phyloP scores from a whole-genome alignment of 2,329 filamentous ascomycete species.

The Aspergillus sp. region DNA sequence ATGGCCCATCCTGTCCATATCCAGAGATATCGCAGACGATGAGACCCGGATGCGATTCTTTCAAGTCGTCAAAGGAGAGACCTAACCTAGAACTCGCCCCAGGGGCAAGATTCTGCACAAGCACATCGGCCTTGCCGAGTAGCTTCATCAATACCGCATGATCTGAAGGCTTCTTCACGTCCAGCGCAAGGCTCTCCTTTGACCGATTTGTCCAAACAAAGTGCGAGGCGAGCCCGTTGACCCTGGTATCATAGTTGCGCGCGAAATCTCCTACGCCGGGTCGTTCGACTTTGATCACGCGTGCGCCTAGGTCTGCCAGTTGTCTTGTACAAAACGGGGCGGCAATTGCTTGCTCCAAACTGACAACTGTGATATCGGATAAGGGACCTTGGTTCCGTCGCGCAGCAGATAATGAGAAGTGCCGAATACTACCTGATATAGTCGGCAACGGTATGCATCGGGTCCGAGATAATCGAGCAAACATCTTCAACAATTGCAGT shows the following conservation, averaged over 20 bases:
- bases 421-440: neutral
- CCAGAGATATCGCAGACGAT: slow-evolving; percentile 62
- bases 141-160: slow-evolving; percentile 51
- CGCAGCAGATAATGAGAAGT: slow-evolving; percentile 2
- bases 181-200: slow-evolving; percentile 58
- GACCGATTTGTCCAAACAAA: slow-evolving; percentile 62
- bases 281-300: slow-evolving; percentile 61
- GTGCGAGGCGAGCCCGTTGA: slow-evolving; percentile 57
- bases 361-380: slow-evolving; percentile 56
- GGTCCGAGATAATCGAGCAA: neutral
- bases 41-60: slow-evolving; percentile 47
- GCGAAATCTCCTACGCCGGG: slow-evolving; percentile 59
- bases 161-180: slow-evolving; percentile 53
- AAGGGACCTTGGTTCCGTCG: slow-evolving; percentile 31
- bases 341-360: slow-evolving; percentile 60
- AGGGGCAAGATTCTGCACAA: slow-evolving; percentile 60
- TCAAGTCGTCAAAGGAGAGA: slow-evolving; percentile 51
- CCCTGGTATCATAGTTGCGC: slow-evolving; percentile 55
- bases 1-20: slow-evolving; percentile 57
- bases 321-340: slow-evolving; percentile 61
- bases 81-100: slow-evolving; percentile 55
- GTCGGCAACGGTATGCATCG: neutral
- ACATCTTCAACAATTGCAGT: neutral
- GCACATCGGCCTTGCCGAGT: slow-evolving; percentile 53
- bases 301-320: slow-evolving; percentile 58